A percentile compares a stretch with the other conserved stretches of the same genome.
These are phyloP conservation scores for Stachybotrys chartarum DNA, from an alignment of 2,329 filamentous ascomycete genomes.

Conservation along the genomic window DNA sequence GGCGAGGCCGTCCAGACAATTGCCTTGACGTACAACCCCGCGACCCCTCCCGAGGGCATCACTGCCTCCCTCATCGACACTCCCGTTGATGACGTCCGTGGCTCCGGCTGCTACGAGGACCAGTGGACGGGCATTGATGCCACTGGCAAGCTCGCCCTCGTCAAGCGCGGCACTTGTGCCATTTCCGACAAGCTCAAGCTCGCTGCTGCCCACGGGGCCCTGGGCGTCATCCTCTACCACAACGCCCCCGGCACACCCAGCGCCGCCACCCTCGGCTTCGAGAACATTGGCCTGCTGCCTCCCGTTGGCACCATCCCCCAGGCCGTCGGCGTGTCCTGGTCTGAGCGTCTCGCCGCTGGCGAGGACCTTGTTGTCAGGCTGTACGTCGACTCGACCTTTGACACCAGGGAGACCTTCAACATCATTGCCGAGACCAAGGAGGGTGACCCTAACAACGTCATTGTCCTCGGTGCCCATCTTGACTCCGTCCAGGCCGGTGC, in stretches of 20 bases:
- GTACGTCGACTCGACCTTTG: slow-evolving; percentile 22
- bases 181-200: slow-evolving; percentile 34
- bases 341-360: slow-evolving; percentile 16
- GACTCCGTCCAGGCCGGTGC: slow-evolving; percentile 29
- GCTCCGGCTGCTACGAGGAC: slow-evolving; percentile 30
- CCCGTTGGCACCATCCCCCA: slow-evolving; percentile 23
- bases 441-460: slow-evolving; percentile 29
- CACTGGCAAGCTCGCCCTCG: slow-evolving; percentile 32
- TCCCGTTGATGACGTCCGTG: slow-evolving; percentile 26
- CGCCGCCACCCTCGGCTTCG: slow-evolving; percentile 44
- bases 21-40: not conserved
- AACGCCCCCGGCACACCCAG: slow-evolving; percentile 48
- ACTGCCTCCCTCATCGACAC: slow-evolving; percentile 24
- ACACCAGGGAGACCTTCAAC: slow-evolving; percentile 26
- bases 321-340: slow-evolving; percentile 25
- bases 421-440: slow-evolving; percentile 32
- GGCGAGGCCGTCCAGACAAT: not conserved
- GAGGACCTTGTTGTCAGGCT: slow-evolving; percentile 22
- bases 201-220: slow-evolving; percentile 31
- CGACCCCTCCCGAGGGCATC: slow-evolving; percentile 13
- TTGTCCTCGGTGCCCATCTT: slow-evolving; percentile 32
- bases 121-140: slow-evolving; percentile 34
- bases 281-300: slow-evolving; percentile 21
- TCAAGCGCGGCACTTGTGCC: slow-evolving; percentile 37
- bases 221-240: slow-evolving; percentile 52